Evolutionary conservation across 805 yeast species (phyloP).

Genomic region (Saturnispora serradocipensis): DNA sequence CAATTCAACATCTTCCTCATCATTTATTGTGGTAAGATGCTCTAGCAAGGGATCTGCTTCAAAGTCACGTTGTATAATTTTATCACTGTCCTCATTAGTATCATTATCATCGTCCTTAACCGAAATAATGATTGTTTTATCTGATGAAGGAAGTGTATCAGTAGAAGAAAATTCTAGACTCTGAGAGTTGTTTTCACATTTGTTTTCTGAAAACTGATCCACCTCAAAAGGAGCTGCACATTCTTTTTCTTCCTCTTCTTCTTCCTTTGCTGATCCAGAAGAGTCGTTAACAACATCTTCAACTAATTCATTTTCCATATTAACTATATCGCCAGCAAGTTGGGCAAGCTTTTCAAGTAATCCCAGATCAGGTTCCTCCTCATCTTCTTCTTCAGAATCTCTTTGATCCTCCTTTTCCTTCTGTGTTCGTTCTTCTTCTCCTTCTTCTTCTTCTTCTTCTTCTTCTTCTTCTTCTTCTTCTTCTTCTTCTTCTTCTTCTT

Average conservation of each 20-base stretch:
- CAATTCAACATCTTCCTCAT: not conserved
- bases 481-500: not conserved
- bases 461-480: not conserved
- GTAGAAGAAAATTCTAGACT: not conserved
- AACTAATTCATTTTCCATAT: constrained; percentile 9
- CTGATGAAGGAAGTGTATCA: not conserved
- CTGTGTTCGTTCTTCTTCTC: not conserved
- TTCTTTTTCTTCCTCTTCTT: not conserved
- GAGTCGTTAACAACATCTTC: constrained; percentile 2
- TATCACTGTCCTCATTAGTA: not conserved
- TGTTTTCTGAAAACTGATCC: not conserved
- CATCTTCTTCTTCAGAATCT: too few relatives aligned
- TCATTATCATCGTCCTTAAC: not conserved
- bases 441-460: not conserved
- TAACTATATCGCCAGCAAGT: constrained; percentile 8
- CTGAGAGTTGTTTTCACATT: not conserved
- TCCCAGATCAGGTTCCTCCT: constrained; percentile 3
- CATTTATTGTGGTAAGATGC: not conserved
- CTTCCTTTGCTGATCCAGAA: not conserved
- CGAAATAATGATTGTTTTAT: not conserved
- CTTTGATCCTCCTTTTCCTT: not conserved
- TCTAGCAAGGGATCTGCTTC: not conserved
- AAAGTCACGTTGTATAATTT: not conserved
- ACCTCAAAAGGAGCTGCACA: not conserved
- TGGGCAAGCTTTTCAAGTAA: constrained; percentile 9